A percentile compares a stretch with the other conserved stretches of the same genome.
These are phyloP conservation scores for Claviceps arundinis DNA, from an alignment of 2,329 filamentous ascomycete species.

Conservation along the genomic window DNA sequence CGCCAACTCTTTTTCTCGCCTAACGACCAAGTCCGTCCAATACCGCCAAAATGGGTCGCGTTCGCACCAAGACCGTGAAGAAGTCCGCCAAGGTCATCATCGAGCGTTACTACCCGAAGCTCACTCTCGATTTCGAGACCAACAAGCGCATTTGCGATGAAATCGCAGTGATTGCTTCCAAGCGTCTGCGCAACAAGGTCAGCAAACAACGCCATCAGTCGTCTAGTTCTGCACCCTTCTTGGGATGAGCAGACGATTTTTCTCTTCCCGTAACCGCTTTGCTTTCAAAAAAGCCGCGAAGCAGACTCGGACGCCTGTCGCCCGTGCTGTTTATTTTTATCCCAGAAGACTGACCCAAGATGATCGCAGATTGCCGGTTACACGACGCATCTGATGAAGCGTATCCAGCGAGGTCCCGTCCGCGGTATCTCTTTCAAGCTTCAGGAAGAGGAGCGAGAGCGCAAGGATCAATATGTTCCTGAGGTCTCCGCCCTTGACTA, in stretches of 20 bases:
- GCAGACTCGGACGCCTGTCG: not conserved
- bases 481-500: slow-evolving; percentile 98
- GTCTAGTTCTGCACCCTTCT: not conserved
- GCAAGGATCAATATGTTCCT: slow-evolving; percentile 99
- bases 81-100: slow-evolving; percentile 98
- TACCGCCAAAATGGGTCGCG: slow-evolving; percentile 55
- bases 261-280: not conserved
- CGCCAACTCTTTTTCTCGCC: slow-evolving; percentile 17
- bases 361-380: slow-evolving; percentile 75
- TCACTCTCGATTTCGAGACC: slow-evolving; percentile 99
- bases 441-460: slow-evolving; percentile 99
- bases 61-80: slow-evolving; percentile 58
- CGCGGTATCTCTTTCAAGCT: slow-evolving; percentile 99
- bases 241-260: not conserved
- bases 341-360: not conserved
- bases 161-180: slow-evolving; percentile 97
- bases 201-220: slow-evolving; percentile 11
- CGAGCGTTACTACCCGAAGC: slow-evolving; percentile 93
- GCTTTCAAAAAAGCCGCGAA: too few species aligned
- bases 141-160: slow-evolving; percentile 99
- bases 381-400: slow-evolving; percentile 99
- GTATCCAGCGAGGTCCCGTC: slow-evolving; percentile 97
- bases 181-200: slow-evolving; percentile 99
- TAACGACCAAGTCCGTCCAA: slow-evolving; percentile 24
- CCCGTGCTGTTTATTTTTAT: not conserved